A percentile compares a stretch with the other conserved stretches of the same genome.
These are phyloP conservation scores for Rhodomyrtus tomentosa DNA, from an alignment of 345 rosid species.

Conservation along the genomic window DNA sequence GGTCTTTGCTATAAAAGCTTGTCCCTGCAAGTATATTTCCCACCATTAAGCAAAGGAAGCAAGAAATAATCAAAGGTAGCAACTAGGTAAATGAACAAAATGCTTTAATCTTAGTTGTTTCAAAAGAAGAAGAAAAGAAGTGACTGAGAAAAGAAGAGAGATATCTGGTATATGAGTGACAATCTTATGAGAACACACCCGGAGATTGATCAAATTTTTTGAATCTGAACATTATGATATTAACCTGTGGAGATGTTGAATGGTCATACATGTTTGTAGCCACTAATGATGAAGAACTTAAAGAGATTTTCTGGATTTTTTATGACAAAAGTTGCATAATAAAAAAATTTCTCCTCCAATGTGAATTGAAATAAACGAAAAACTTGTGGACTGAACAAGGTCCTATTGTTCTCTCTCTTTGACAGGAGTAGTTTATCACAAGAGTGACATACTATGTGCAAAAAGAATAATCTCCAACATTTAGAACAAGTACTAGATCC, in stretches of 20 bases:
- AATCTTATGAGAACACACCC: background rate
- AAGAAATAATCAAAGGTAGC: background rate
- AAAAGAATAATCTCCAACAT: background rate
- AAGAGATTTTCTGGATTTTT: background rate
- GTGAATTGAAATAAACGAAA: background rate
- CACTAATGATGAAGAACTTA: background rate
- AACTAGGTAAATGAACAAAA: background rate
- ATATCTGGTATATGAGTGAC: background rate
- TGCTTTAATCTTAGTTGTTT: background rate
- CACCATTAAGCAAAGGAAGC: slow-evolving; percentile 1
- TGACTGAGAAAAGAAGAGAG: background rate
- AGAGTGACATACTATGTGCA: background rate
- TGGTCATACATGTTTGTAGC: background rate
- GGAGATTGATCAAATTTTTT: background rate
- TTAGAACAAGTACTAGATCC: background rate
- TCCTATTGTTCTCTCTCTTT: background rate
- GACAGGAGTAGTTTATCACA: background rate
- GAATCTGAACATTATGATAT: background rate
- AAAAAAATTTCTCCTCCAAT: background rate
- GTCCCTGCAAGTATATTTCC: slow-evolving; percentile 27
- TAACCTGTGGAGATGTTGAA: background rate
- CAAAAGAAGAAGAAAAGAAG: background rate
- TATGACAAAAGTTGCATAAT: background rate
- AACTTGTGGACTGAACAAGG: background rate
- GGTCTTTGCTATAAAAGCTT: slow-evolving; percentile 36